phyloP scores from a whole-genome alignment of 2,329 filamentous ascomycete species.

The Xylaria sp. region DNA sequence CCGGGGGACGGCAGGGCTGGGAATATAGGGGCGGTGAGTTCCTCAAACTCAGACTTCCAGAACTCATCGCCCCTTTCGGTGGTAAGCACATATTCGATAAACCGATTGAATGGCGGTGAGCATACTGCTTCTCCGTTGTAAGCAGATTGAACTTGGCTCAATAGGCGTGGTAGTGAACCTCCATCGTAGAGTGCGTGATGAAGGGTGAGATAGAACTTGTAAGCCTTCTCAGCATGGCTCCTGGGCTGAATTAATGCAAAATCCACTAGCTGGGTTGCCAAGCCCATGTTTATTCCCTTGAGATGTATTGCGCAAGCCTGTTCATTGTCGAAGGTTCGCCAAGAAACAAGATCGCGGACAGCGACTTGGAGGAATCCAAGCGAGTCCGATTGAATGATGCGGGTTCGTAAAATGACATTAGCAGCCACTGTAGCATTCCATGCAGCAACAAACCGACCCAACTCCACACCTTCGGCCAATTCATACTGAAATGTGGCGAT shows the following conservation, averaged over 20 bases:
- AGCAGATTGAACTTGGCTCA: conserved; percentile 5
- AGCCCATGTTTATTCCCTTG: not conserved
- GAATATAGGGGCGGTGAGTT: conserved; percentile 8
- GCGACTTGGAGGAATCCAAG: conserved; percentile 5
- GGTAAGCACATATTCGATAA: conserved; percentile 4
- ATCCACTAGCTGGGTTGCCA: not conserved
- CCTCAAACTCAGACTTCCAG: conserved; percentile 14
- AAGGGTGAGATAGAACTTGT: not conserved
- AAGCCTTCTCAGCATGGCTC: not conserved
- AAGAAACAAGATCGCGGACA: not conserved
- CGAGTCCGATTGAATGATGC: not conserved
- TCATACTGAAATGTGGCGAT: not conserved
- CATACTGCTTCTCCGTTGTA: not conserved
- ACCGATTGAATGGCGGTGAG: not conserved
- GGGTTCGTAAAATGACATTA: conserved; percentile 11
- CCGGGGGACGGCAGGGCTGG: conserved; percentile 1
- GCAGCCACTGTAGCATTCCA: not conserved
- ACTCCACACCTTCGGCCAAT: not conserved
- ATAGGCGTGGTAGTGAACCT: conserved; percentile 3
- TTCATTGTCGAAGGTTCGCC: not conserved
- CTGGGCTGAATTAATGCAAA: not conserved
- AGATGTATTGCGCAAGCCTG: not conserved
- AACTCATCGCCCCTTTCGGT: not conserved
- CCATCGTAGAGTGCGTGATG: conserved; percentile 17
- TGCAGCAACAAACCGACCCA: not conserved